Conservation (phyloP, 495 filamentous ascomycete species). For the Daldinia concentrica region DNA sequence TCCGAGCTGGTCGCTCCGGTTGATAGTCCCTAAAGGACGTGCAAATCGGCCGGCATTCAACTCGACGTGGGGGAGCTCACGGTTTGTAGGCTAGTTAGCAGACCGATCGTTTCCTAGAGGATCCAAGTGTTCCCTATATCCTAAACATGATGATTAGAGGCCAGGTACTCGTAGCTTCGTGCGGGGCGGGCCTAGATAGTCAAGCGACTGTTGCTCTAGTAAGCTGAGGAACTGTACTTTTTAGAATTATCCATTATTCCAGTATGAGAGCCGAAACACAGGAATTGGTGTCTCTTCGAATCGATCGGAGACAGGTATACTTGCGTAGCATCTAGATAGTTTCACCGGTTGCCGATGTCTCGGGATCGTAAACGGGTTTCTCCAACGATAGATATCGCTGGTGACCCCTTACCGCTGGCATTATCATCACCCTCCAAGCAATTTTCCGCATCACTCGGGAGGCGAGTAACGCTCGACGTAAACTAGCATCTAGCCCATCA, state of each 20-base stretch:
- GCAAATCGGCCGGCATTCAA: slow-evolving; percentile 29
- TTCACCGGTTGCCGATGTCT: slow-evolving; percentile 27
- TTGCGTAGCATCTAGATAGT: slow-evolving; percentile 13
- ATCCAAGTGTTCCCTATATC: slow-evolving; percentile 10
- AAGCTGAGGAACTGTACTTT: neutral
- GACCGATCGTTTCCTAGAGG: slow-evolving; percentile 23
- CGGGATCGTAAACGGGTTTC: slow-evolving; percentile 20
- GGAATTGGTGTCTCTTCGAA: slow-evolving; percentile 4
- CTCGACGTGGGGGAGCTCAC: slow-evolving; percentile 23
- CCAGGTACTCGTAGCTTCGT: slow-evolving; percentile 2
- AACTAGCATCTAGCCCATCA: neutral
- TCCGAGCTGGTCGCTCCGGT: slow-evolving; percentile 19
- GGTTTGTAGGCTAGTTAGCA: slow-evolving; percentile 26
- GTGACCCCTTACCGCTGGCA: neutral
- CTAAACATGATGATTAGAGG: neutral
- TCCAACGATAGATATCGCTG: slow-evolving; percentile 7
- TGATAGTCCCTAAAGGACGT: slow-evolving; percentile 27
- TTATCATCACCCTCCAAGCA: slow-evolving; percentile 6
- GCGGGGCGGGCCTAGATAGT: neutral
- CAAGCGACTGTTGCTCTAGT: neutral
- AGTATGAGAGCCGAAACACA: slow-evolving; percentile 20
- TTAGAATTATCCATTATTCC: neutral
- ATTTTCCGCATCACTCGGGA: slow-evolving; percentile 1
- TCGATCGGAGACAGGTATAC: slow-evolving; percentile 13
- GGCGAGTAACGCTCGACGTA: slow-evolving; percentile 4